Conservation (phyloP, 805 yeast species). For the Blastobotrys peoriensis region DNA sequence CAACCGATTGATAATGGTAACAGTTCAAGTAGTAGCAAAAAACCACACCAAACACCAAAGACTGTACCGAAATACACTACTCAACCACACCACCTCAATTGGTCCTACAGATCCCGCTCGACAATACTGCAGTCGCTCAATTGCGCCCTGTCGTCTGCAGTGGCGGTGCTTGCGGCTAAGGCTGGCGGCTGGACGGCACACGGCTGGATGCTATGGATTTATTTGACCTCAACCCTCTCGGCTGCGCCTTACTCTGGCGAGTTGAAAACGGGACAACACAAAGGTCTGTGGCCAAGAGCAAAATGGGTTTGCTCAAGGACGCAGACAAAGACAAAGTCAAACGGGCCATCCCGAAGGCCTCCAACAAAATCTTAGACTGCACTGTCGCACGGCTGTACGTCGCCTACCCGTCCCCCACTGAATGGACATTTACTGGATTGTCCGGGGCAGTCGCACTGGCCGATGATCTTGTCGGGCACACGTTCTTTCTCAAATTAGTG, state of each 20-base stretch:
- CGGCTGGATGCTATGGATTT: too few species aligned
- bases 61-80: too few species aligned
- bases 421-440: constrained; percentile 86
- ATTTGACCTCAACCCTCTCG: too few species aligned
- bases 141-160: too few species aligned
- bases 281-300: constrained; percentile 1
- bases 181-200: too few species aligned
- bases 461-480: constrained; percentile 91
- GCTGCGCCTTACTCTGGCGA: not conserved
- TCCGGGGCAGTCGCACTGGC: constrained; percentile 82
- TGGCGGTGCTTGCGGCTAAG: too few species aligned
- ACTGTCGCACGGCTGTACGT: constrained; percentile 85
- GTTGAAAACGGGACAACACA: not conserved
- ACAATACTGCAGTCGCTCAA: too few species aligned
- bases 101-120: too few species aligned
- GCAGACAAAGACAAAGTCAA: constrained; percentile 86
- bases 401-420: constrained; percentile 75
- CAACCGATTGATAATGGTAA: too few species aligned
- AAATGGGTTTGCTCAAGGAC: constrained; percentile 28
- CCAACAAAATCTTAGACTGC: constrained; percentile 84
- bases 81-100: too few species aligned
- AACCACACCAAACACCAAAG: too few species aligned
- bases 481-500: constrained; percentile 82
- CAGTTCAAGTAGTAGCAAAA: too few species aligned
- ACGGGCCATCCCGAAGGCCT: constrained; percentile 78